A percentile compares a stretch with the other conserved stretches of the same genome.
Conservation (phyloP, 331 rosid genomes). For the Phaseolus coccineus region DNA sequence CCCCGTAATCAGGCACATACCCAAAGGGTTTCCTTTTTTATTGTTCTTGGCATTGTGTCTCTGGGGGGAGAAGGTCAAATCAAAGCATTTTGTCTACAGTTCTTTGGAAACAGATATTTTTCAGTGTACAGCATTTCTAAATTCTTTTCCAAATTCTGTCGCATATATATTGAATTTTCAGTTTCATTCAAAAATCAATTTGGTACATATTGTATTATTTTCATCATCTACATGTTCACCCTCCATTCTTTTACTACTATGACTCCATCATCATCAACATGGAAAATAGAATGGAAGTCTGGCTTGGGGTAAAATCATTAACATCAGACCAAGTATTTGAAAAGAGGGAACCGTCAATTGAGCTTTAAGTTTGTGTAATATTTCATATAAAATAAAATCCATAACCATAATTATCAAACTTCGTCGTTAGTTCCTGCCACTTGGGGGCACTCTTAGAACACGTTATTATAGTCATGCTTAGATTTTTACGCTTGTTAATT, state of each 20-base stretch:
- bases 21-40: not conserved
- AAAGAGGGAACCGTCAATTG: no score
- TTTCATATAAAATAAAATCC: not conserved
- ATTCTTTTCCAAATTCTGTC: slow-evolving; percentile 7
- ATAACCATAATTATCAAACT: not conserved
- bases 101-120: slow-evolving; percentile 14
- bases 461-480: not conserved
- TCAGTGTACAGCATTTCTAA: slow-evolving; percentile 23
- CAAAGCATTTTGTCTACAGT: slow-evolving; percentile 12
- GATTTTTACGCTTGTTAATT: not conserved
- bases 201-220: not conserved
- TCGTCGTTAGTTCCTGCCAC: not conserved
- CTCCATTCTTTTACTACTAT: not conserved
- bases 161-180: slow-evolving; percentile 23
- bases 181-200: not conserved
- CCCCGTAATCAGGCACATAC: not conserved
- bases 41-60: not conserved
- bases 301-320: not conserved
- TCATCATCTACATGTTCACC: not conserved
- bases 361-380: not conserved
- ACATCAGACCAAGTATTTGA: not conserved
- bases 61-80: not conserved
- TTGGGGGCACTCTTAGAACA: not conserved
- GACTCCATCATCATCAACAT: not conserved
- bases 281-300: not conserved